These are phyloP conservation scores for Candida hispaniensis DNA, from an alignment of 805 yeast genomes.

Conservation along the genomic window DNA sequence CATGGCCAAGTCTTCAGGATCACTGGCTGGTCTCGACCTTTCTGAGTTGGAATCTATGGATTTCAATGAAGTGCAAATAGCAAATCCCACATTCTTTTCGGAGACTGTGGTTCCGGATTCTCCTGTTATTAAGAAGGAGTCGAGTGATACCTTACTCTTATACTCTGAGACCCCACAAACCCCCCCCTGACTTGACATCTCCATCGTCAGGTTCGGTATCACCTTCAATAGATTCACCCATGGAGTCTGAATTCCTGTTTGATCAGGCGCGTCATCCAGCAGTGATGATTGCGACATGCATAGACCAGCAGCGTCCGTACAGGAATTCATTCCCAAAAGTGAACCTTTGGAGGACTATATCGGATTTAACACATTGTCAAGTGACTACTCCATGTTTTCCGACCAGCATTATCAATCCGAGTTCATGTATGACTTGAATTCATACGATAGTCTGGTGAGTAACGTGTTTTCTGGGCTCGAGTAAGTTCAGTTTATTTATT, in stretches of 20 bases:
- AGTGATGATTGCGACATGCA: constrained; percentile 22
- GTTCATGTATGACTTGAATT: constrained; percentile 12
- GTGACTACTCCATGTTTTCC: constrained; percentile 19
- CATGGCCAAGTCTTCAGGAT: constrained; percentile 21
- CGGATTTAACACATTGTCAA: constrained; percentile 15
- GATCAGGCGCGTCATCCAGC: constrained; percentile 28
- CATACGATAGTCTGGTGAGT: constrained; percentile 19
- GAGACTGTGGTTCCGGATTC: constrained; percentile 12
- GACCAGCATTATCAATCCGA: constrained; percentile 18
- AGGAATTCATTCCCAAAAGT: constrained; percentile 16
- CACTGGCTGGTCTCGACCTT: constrained; percentile 18
- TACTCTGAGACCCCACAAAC: constrained; percentile 12
- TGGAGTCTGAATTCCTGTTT: constrained; percentile 15
- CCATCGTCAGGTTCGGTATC: constrained; percentile 21
- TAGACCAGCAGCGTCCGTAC: constrained; percentile 25
- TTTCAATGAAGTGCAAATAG: constrained; percentile 7
- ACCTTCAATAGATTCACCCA: constrained; percentile 19
- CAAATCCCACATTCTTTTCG: no score
- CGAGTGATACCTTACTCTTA: constrained; percentile 14
- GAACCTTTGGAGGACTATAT: constrained; percentile 14
- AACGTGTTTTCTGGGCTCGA: constrained; percentile 21
- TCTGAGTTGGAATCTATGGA: constrained; percentile 1
- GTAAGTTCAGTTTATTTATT: constrained; percentile 10
- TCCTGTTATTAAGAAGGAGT: constrained; percentile 11
- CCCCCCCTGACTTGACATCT: constrained; percentile 14